Percentiles rank a stretch among this genome's conserved stretches.
phyloP scores from a whole-genome alignment of 495 filamentous ascomycete species.

The Lasiosphaeris hirsuta region DNA sequence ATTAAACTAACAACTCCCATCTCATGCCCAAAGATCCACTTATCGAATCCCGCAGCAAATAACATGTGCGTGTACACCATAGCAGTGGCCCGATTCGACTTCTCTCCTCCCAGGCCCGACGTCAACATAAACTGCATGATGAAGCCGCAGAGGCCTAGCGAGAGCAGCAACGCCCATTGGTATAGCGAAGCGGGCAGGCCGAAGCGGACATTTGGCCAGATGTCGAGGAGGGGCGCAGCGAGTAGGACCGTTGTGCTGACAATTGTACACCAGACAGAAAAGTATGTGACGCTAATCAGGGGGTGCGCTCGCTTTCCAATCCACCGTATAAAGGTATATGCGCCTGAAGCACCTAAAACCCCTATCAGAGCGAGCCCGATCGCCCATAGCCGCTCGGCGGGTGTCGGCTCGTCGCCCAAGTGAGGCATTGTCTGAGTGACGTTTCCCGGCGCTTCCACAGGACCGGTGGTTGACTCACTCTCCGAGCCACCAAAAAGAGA shows the following conservation, averaged over 20 bases:
- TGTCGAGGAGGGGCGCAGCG: slow-evolving; percentile 42
- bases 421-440: slow-evolving; percentile 8
- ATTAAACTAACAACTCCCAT: slow-evolving; percentile 64
- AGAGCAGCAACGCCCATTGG: slow-evolving; percentile 70
- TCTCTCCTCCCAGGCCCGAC: slow-evolving; percentile 65
- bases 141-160: slow-evolving; percentile 74
- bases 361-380: slow-evolving; percentile 73
- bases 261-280: slow-evolving; percentile 65
- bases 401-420: slow-evolving; percentile 44
- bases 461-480: not conserved
- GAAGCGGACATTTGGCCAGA: slow-evolving; percentile 54
- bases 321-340: slow-evolving; percentile 77
- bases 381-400: slow-evolving; percentile 66
- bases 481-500: slow-evolving; percentile 47
- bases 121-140: slow-evolving; percentile 87
- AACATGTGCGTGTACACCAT: slow-evolving; percentile 94
- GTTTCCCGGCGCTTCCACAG: not conserved
- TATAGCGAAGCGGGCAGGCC: slow-evolving; percentile 55
- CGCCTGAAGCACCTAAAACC: slow-evolving; percentile 73
- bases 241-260: slow-evolving; percentile 59
- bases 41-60: slow-evolving; percentile 82
- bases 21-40: slow-evolving; percentile 67
- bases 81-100: slow-evolving; percentile 70
- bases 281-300: slow-evolving; percentile 83
- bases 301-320: slow-evolving; percentile 84